phyloP scores from a whole-genome alignment of 2,329 filamentous ascomycete species.

The Neopestalotiopsis rosae region DNA sequence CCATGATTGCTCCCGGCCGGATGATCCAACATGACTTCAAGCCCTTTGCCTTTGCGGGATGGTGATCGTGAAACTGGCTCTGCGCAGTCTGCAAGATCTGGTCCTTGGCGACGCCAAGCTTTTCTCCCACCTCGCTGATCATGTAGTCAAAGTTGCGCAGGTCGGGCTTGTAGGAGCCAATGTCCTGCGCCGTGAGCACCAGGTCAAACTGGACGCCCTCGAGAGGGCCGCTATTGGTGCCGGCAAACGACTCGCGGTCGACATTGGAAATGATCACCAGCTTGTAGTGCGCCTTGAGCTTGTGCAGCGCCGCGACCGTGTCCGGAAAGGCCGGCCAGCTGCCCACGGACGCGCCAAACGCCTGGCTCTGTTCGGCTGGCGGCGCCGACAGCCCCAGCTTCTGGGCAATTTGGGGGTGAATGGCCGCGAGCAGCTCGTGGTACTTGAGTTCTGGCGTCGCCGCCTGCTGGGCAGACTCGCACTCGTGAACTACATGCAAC shows the following conservation, averaged over 20 bases:
- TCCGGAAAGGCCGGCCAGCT: conserved; percentile 64
- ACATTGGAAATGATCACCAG: conserved; percentile 67
- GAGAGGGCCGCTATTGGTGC: conserved; percentile 50
- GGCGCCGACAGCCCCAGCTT: conserved; percentile 44
- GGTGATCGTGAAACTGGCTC: conserved; percentile 73
- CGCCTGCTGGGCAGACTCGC: conserved; percentile 52
- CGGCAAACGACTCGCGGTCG: conserved; percentile 55
- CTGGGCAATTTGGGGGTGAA: conserved; percentile 51
- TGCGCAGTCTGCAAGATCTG: conserved; percentile 64
- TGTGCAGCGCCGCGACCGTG: conserved; percentile 56
- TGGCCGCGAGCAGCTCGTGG: conserved; percentile 57
- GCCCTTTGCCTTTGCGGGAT: conserved; percentile 63
- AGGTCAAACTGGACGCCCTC: conserved; percentile 60
- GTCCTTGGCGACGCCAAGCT: conserved; percentile 60
- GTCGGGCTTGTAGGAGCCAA: conserved; percentile 75
- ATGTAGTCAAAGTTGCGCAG: conserved; percentile 70
- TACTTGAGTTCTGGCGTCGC: conserved; percentile 64
- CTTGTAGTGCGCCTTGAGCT: conserved; percentile 57
- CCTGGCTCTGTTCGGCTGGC: conserved; percentile 40
- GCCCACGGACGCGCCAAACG: conserved; percentile 56
- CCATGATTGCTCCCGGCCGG: conserved; percentile 45
- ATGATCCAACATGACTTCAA: conserved; percentile 65
- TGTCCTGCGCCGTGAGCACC: conserved; percentile 71
- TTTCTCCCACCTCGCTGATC: conserved; percentile 55
- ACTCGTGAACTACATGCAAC: conserved; percentile 41